Evolutionary conservation across 2,329 filamentous ascomycete species (phyloP), one percentile per base, ranked within the genome.

Genomic region (Cercospora janseana): DNA sequence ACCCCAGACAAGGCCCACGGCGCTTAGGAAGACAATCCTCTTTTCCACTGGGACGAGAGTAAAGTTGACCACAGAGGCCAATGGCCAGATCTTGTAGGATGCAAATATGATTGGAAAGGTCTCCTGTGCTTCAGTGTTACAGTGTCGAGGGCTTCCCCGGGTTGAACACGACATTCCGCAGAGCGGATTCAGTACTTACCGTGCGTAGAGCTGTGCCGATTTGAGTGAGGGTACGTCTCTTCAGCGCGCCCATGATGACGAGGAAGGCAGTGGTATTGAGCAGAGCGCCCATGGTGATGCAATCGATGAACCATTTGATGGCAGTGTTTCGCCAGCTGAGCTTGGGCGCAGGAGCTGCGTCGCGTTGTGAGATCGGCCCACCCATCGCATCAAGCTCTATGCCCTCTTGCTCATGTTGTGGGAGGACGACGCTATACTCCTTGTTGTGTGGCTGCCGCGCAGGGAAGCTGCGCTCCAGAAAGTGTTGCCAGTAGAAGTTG

Each of bases 271-370:
- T 23, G 10, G 42, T 45, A 15, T 45, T 45, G 42, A 45, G 42
- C 42, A 45, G 16, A 18, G 42, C 28, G 12, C 42, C 42, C 27
- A 34, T 34, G 16, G 26, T 45, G 27, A 45, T 45, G 42, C 42
- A 45, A 15, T 45, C 42, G 8, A 45, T 20, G 18, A 45, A 45
- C 42, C 42, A 45, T 5, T 45, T 45, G n/a, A 45, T 45, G 6
- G 29, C 29, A 3, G 42, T 45, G 6, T 45, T 45, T 20, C 32
- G 31, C 42, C 42, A 45, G 9, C 32, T 5, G 5, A 45, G 42
- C 16, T 34, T 45, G 2, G 29, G 12, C 28, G 7, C 8, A 4
- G n/a, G 5, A 31, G 20, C 32, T 18, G 10, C 20, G 16, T 29
- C 28, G 16, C 20, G 21, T 6, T 29, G 26, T 18, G 28, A 23